Base-by-base conservation (phyloP, 441 rosid species). In the Kokia cookei region DNA sequence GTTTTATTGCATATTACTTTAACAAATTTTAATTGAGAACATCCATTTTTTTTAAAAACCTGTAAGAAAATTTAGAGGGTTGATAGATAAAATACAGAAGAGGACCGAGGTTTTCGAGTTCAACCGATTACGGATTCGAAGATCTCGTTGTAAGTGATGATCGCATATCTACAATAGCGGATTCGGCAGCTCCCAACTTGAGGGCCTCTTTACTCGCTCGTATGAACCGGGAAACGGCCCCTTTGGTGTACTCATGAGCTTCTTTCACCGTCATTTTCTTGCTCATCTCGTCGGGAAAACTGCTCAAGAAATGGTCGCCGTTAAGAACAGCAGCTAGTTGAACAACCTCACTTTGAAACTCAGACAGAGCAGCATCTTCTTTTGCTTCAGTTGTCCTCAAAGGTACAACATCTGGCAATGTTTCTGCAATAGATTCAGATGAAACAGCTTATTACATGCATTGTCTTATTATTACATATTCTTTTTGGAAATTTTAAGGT, bases 161-260 rank as follows among this genome's bases (percentile, higher is more conserved):
- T 45, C 93, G 83, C 93, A 91, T 94, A 80, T 94, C 93, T 3
- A 94, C 98, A 82, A 94, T 90, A n/a, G 93, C 93, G 54, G 96
- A 90, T 81, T 88, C 86, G 72, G 86, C 83, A 3, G 98, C 97
- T 47, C 97, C 96, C 62, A 94, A 79, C 69, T 85, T 89, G 74
- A 90, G 69, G 4, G 97, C 98, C 77, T 94, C 95, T 88, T 89
- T 94, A 81, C 98, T 94, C 12, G 98, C 96, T 76, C 93, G 84
- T 55, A 92, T 84, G 76, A 94, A 94, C 77, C 95, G 80, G 3
- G 92, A 80, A 6, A 89, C 83, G 2, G 98, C 89, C 17, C 92
- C 97, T 72, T 71, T 82, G 11, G 83, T 91, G 42, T 94, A 94
- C 22, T 86, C 88, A 14, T 87, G 90, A 80, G 95, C 98, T 84